Evolutionary conservation across 805 yeast species (phyloP).

Genomic region (Blastobotrys terrestris): DNA sequence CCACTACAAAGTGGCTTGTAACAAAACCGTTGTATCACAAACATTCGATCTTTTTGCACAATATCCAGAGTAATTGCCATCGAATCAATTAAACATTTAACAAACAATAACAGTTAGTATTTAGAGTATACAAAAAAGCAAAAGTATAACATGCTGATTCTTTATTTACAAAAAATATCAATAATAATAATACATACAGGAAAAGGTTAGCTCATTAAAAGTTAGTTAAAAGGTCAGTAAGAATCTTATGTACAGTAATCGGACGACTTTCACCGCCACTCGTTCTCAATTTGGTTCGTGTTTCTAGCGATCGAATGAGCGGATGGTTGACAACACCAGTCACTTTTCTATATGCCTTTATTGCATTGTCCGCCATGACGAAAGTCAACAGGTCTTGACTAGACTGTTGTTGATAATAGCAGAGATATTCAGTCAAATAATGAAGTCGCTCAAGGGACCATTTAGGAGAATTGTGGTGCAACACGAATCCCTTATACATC

Average conservation of each 20-base stretch:
- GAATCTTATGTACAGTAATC: neutral
- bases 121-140: too few species aligned
- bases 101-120: too few species aligned
- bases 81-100: too few species aligned
- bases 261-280: neutral
- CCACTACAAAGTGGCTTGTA: too few species aligned
- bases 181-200: too few species aligned
- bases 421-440: conserved; percentile 13
- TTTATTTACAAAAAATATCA: too few species aligned
- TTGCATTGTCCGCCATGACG: conserved; percentile 13
- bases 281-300: neutral
- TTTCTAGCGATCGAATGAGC: neutral
- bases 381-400: conserved; percentile 6
- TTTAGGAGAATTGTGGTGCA: conserved; percentile 2
- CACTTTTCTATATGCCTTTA: conserved; percentile 10
- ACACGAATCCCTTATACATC: neutral
- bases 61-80: too few species aligned
- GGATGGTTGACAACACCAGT: neutral
- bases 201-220: neutral
- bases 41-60: too few species aligned
- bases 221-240: neutral
- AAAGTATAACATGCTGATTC: too few species aligned
- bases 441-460: conserved; percentile 13
- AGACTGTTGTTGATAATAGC: conserved; percentile 7
- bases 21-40: too few species aligned